Evolutionary conservation across 2,329 filamentous ascomycete species (phyloP).

Genomic region (Aspergillus aculeatinus): DNA sequence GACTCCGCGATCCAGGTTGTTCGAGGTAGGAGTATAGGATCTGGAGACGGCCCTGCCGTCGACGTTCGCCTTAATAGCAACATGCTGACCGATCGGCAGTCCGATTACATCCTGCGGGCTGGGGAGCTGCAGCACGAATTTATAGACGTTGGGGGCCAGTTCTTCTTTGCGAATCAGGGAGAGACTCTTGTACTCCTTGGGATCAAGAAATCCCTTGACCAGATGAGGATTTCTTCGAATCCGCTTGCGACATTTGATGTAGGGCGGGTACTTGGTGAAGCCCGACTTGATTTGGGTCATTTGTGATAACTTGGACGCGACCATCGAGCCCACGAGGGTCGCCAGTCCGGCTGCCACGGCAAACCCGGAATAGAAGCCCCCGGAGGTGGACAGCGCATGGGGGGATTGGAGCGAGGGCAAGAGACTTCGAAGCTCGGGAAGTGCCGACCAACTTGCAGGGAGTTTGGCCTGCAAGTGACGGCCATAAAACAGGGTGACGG

Average conservation of each 20-base stretch:
- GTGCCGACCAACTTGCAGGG: not conserved
- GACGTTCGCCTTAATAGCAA: constrained; percentile 52
- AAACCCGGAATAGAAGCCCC: constrained; percentile 27
- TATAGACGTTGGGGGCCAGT: constrained; percentile 37
- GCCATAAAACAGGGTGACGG: not conserved
- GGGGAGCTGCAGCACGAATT: constrained; percentile 52
- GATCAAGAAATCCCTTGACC: constrained; percentile 50
- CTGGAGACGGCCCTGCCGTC: constrained; percentile 49
- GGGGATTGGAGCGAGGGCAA: not conserved
- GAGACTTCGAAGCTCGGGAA: not conserved
- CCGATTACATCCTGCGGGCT: constrained; percentile 48
- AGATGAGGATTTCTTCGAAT: constrained; percentile 43
- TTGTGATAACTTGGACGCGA: constrained; percentile 16
- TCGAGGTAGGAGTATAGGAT: constrained; percentile 53
- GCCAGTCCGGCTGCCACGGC: constrained; percentile 19
- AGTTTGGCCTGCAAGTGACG: not conserved
- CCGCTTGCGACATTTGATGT: constrained; percentile 42
- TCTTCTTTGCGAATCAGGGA: constrained; percentile 38
- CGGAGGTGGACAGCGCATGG: constrained; percentile 20
- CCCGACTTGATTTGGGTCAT: constrained; percentile 28
- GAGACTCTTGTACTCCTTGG: constrained; percentile 50
- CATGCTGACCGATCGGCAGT: constrained; percentile 58
- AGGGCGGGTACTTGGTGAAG: constrained; percentile 33
- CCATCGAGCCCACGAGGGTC: constrained; percentile 12
- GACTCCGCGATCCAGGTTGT: constrained; percentile 30